A percentile compares a stretch with the other conserved stretches of the same genome.
Evolutionary conservation across 2,329 filamentous ascomycete species (phyloP).

Genomic region (Aspergillus floridensis): DNA sequence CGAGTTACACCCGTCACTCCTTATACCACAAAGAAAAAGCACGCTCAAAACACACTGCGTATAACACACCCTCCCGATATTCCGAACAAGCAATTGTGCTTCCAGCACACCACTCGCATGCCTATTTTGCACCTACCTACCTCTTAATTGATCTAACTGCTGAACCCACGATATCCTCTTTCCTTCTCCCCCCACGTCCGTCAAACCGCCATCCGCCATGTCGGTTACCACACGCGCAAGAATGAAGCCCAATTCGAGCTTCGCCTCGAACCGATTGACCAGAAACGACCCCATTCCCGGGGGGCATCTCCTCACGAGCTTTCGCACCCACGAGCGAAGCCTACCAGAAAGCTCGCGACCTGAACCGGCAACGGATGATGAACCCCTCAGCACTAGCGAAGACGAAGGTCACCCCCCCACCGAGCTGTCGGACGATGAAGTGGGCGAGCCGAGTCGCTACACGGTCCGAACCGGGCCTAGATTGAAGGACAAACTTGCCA

Average conservation of each 20-base stretch:
- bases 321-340: conserved; percentile 11
- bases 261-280: conserved; percentile 24
- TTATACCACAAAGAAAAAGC: background rate
- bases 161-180: background rate
- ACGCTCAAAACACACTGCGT: background rate
- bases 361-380: conserved; percentile 33
- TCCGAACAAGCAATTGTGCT: background rate
- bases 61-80: background rate
- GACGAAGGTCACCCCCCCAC: conserved; percentile 23
- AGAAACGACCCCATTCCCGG: conserved; percentile 13
- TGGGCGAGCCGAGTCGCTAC: conserved; percentile 5
- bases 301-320: conserved; percentile 26
- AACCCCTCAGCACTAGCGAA: conserved; percentile 35
- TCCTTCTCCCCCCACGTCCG: background rate
- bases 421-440: conserved; percentile 3
- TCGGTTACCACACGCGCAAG: conserved; percentile 1
- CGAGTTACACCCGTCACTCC: background rate
- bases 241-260: conserved; percentile 27
- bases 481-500: conserved; percentile 25
- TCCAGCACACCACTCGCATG: background rate
- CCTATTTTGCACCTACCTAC: background rate
- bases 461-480: conserved; percentile 10
- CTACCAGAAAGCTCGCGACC: conserved; percentile 10
- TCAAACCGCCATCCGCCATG: conserved; percentile 17
- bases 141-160: background rate